phyloP scores from a whole-genome alignment of 768 basidiomycete species.

The Suillus clintonianus region DNA sequence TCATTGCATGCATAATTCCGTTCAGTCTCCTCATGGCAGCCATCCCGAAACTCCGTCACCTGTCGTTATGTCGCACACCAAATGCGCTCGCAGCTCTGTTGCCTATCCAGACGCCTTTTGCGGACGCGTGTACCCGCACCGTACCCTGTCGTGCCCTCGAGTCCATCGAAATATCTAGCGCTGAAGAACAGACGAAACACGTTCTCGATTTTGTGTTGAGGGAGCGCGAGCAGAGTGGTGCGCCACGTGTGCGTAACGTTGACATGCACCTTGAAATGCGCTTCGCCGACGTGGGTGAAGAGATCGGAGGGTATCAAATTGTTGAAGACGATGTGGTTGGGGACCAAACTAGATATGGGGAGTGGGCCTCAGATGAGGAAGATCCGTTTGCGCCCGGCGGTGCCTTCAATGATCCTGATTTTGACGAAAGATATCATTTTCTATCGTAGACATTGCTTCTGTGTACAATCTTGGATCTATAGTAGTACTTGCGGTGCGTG shows the following conservation, averaged over 20 bases:
- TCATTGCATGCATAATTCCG: conserved; percentile 34
- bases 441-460: neutral
- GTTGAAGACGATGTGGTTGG: conserved; percentile 22
- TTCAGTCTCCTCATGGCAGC: conserved; percentile 17
- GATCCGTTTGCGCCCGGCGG: conserved; percentile 35
- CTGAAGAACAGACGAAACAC: conserved; percentile 14
- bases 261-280: conserved; percentile 27
- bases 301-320: conserved; percentile 6
- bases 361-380: conserved; percentile 15
- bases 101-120: conserved; percentile 15
- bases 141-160: conserved; percentile 13
- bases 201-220: conserved; percentile 11
- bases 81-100: conserved; percentile 17
- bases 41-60: conserved; percentile 16
- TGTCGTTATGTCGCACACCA: conserved; percentile 23
- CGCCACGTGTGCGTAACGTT: conserved; percentile 30
- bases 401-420: conserved; percentile 38
- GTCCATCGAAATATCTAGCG: conserved; percentile 14
- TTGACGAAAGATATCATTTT: conserved; percentile 29
- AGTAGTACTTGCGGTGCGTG: neutral
- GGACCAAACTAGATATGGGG: conserved; percentile 22
- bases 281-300: neutral
- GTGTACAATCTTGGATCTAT: neutral
- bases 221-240: conserved; percentile 22
- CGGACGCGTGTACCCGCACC: neutral